Evolutionary conservation across 371 early-diverging fungal genomes (phyloP).

Genomic region (Mucor sp.): DNA sequence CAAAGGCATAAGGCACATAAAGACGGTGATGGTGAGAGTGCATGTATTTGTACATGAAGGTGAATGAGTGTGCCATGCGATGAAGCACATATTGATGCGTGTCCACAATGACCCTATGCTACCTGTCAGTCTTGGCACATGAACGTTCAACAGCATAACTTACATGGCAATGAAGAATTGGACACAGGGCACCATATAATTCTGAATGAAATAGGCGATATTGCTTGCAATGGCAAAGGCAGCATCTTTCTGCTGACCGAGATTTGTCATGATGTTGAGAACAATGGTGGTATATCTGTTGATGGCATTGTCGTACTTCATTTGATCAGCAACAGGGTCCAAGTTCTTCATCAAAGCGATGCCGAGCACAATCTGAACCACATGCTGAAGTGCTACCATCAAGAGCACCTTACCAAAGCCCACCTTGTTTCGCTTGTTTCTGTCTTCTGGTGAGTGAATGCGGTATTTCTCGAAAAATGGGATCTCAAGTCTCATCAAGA

Average conservation of each 20-base stretch:
- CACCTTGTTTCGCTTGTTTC: slow-evolving; percentile 59
- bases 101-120: slow-evolving; percentile 52
- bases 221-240: not conserved
- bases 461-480: slow-evolving; percentile 72
- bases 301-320: slow-evolving; percentile 13
- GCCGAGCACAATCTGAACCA: slow-evolving; percentile 42
- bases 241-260: slow-evolving; percentile 7
- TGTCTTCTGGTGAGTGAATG: slow-evolving; percentile 63
- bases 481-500: slow-evolving; percentile 56
- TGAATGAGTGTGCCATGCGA: slow-evolving; percentile 65
- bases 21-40: slow-evolving; percentile 77
- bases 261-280: not conserved
- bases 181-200: slow-evolving; percentile 15
- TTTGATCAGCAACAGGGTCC: slow-evolving; percentile 18
- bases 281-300: slow-evolving; percentile 4
- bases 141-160: not conserved
- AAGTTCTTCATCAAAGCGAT: slow-evolving; percentile 25
- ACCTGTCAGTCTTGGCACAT: not conserved
- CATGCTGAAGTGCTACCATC: slow-evolving; percentile 57
- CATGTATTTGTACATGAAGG: slow-evolving; percentile 66
- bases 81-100: slow-evolving; percentile 75
- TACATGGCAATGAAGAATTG: slow-evolving; percentile 32
- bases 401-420: slow-evolving; percentile 54
- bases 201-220: slow-evolving; percentile 12
- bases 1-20: slow-evolving; percentile 73